Percentiles rank a stretch among this genome's conserved stretches.
Conservation (phyloP, 192 early-diverging fungal species). For the Backusella westeae region DNA sequence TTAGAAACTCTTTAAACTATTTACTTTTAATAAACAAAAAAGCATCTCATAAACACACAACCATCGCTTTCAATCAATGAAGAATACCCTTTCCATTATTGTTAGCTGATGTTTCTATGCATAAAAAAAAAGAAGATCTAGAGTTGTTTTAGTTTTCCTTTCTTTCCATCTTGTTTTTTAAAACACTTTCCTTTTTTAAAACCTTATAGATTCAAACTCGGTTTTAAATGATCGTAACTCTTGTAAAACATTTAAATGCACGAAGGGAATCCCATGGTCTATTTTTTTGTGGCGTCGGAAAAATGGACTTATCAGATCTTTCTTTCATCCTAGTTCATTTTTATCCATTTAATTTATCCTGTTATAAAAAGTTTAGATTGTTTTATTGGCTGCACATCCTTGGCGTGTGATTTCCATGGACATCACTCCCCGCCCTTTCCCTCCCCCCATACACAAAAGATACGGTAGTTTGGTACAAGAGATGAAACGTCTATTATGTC, state of each 20-base stretch:
- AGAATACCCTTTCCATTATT: neutral
- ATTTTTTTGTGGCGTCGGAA: neutral
- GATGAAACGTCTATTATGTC: neutral
- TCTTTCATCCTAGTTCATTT: neutral
- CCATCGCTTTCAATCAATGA: neutral
- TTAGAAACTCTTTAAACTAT: neutral
- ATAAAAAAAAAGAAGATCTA: neutral
- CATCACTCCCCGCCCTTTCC: neutral
- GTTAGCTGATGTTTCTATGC: neutral
- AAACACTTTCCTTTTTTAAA: neutral
- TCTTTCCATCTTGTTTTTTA: neutral
- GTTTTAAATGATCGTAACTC: neutral
- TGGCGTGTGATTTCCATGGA: neutral
- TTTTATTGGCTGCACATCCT: neutral
- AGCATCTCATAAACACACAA: neutral
- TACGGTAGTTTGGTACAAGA: neutral
- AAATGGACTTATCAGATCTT: constrained; percentile 8
- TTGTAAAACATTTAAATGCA: constrained; percentile 9
- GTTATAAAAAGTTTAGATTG: neutral
- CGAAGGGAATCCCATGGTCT: neutral
- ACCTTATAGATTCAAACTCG: constrained; percentile 2
- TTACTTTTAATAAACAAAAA: neutral
- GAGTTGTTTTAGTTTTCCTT: neutral
- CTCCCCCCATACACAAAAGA: neutral
- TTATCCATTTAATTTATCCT: neutral